These are phyloP conservation scores for Colletotrichum tofieldiae DNA, from an alignment of 2,329 filamentous ascomycete genomes.

Conservation along the genomic window DNA sequence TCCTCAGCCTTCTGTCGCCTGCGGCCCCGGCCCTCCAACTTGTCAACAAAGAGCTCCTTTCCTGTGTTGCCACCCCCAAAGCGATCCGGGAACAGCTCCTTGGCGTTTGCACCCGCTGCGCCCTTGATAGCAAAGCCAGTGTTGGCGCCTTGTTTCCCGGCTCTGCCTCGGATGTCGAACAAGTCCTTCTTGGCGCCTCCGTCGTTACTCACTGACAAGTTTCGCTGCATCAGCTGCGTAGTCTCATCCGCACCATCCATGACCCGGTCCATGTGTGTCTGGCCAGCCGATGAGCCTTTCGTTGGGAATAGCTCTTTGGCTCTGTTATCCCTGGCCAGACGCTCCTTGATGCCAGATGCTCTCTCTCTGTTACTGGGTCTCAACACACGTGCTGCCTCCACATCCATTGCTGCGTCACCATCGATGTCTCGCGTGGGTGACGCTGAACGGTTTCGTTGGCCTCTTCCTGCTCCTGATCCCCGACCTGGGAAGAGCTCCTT, in stretches of 20 bases:
- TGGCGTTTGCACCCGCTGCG: conserved; percentile 64
- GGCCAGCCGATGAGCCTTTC: conserved; percentile 51
- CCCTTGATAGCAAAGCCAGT: conserved; percentile 79
- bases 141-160: conserved; percentile 62
- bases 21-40: conserved; percentile 69
- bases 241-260: conserved; percentile 45
- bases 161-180: conserved; percentile 74
- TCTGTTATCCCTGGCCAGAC: conserved; percentile 50
- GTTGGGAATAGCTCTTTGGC: conserved; percentile 59
- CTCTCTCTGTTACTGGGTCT: conserved; percentile 53
- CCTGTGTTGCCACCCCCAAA: conserved; percentile 70
- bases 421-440: conserved; percentile 64
- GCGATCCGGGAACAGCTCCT: conserved; percentile 80
- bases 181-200: conserved; percentile 55
- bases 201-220: conserved; percentile 49
- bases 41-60: conserved; percentile 80
- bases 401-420: conserved; percentile 58
- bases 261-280: conserved; percentile 55
- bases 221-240: conserved; percentile 46
- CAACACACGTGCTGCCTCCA: conserved; percentile 44
- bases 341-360: conserved; percentile 54
- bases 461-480: conserved; percentile 45
- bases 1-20: conserved; percentile 80
- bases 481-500: conserved; percentile 76
- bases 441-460: conserved; percentile 64